Evolutionary conservation across 169 alveolate genomes (phyloP).

Genomic region (Cryptosporidium sp.): DNA sequence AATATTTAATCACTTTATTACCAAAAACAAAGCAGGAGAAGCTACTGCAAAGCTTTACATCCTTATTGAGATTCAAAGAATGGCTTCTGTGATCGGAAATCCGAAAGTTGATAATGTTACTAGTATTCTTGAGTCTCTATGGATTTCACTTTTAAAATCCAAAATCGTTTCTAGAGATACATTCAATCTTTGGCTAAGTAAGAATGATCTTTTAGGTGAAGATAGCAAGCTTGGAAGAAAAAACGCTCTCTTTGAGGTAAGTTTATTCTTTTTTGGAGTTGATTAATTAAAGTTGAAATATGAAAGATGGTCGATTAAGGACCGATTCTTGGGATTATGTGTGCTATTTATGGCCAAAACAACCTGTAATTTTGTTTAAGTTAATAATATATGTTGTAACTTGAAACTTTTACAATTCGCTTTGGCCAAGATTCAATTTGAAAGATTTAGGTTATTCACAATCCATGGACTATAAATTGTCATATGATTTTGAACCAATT

Average conservation of each 20-base stretch:
- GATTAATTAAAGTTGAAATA: neutral
- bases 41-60: constrained; percentile 38
- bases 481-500: neutral
- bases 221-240: constrained; percentile 69
- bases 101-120: constrained; percentile 64
- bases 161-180: constrained; percentile 8
- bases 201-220: constrained; percentile 30
- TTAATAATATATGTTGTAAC: neutral
- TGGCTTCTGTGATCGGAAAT: constrained; percentile 46
- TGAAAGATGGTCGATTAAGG: neutral
- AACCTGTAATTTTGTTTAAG: neutral
- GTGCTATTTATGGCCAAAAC: neutral
- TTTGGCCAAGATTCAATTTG: constrained; percentile 41
- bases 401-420: neutral
- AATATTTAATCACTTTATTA: constrained; percentile 13
- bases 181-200: constrained; percentile 42
- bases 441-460: constrained; percentile 39
- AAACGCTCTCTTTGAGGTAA: constrained; percentile 75
- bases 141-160: constrained; percentile 45
- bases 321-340: neutral
- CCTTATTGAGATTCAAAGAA: constrained; percentile 62
- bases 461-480: neutral
- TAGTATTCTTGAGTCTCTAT: constrained; percentile 48
- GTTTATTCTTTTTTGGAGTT: constrained; percentile 3
- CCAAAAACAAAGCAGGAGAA: constrained; percentile 29